Conservation (phyloP, 192 early-diverging fungal species). For the Linnemannia exigua region DNA sequence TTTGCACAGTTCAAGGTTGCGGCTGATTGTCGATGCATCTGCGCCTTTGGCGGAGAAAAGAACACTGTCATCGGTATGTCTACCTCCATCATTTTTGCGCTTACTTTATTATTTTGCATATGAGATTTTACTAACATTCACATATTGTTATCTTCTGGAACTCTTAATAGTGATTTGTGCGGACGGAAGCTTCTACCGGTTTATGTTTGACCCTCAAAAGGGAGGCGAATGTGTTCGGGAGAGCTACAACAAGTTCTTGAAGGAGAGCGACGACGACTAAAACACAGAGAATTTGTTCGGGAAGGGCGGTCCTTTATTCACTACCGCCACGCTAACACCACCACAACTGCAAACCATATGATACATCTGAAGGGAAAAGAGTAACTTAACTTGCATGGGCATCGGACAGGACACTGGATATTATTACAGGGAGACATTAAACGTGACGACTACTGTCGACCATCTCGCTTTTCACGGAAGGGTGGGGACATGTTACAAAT, state of each 20-base stretch:
- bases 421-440: no score
- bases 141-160: not conserved
- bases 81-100: not conserved
- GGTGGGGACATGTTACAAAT: no score
- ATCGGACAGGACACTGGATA: no score
- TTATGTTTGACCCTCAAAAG: conserved; percentile 81
- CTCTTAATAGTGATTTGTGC: conserved; percentile 78
- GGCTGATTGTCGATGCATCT: conserved; percentile 84
- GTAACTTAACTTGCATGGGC: no score
- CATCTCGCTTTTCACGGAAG: no score
- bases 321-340: no score
- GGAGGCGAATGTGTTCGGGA: conserved; percentile 76
- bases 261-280: conserved; percentile 49
- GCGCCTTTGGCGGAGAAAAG: conserved; percentile 84
- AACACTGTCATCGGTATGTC: conserved; percentile 77
- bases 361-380: no score
- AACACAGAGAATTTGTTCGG: not conserved
- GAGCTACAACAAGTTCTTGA: conserved; percentile 56
- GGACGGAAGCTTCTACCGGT: conserved; percentile 90
- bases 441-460: no score
- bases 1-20: conserved; percentile 90
- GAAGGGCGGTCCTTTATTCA: no score
- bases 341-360: no score
- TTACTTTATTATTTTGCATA: not conserved
- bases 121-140: not conserved